Evolutionary conservation across 2,329 filamentous ascomycete species (phyloP), one percentile per base, ranked within the genome.

Genomic region (Penicillium concentricum): DNA sequence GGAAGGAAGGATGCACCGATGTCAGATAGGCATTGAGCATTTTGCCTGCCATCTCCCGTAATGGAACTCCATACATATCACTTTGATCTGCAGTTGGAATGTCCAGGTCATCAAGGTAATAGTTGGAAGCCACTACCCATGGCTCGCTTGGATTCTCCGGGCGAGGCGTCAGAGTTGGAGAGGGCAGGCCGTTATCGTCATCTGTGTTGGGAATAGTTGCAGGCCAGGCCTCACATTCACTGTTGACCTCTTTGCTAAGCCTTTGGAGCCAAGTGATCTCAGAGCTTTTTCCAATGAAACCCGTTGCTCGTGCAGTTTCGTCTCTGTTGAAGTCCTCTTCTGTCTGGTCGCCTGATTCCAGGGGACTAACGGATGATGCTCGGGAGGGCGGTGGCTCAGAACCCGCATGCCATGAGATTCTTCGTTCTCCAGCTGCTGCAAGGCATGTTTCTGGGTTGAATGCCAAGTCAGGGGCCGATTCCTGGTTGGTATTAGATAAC

Each of bases 261-360:
- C 65, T 71, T 42, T 78, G 76, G 9, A 79, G 65, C 77, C 77
- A 79, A 34, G 67, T 71, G n/a, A 78, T 71, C 44, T 78, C 76
- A 0, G 77, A 79, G 55, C 74, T 77, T 56, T 74, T 76, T 9
- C 77, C 77, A 61, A 78, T 74, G 53, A 74, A 79, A 0, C 76
- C 74, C 5, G 73, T 77, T 9, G 72, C 69, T 35, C 72, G 68
- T n/a, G 73, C 67, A 16, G 65, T 61, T 35, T 75, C 72, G 38
- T 74, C 71, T 53, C 68, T 67, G 37, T 75, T 74, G 57, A 76
- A 78, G 50, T 79, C 77, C 62, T 78, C 75, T 28, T 76, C 70
- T 7, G 76, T 73, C 34, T 72, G 68, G 52, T 77, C 77, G n/a
- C 73, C 64, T 7, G 69, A 65, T 37, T 73, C 73, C 22, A 71